Evolutionary conservation across 2,329 filamentous ascomycete species (phyloP).

Genomic region (Botrytis byssoidea): DNA sequence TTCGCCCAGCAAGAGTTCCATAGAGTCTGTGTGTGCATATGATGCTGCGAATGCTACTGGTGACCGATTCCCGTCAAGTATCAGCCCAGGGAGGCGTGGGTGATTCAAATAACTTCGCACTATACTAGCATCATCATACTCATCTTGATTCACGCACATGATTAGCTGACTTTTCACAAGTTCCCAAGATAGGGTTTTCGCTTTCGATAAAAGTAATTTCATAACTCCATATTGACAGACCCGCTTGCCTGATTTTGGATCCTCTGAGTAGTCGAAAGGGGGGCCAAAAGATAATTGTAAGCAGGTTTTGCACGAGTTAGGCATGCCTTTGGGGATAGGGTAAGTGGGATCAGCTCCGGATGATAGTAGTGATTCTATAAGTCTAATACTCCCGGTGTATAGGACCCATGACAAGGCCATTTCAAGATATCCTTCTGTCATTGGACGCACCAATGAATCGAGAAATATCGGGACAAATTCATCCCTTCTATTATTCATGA

Average conservation of each 20-base stretch:
- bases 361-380: not conserved
- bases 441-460: not conserved
- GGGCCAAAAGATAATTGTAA: not conserved
- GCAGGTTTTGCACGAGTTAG: not conserved
- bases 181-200: not conserved
- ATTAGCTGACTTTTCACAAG: not conserved
- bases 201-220: not conserved
- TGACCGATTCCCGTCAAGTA: not conserved
- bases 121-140: not conserved
- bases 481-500: not conserved
- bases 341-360: not conserved
- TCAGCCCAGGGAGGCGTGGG: not conserved
- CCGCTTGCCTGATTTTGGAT: not conserved
- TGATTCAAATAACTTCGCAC: not conserved
- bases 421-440: not conserved
- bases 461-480: not conserved
- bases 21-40: not conserved
- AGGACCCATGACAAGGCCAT: not conserved
- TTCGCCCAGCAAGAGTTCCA: not conserved
- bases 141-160: fast-evolving
- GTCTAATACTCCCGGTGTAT: not conserved
- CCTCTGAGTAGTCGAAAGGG: not conserved
- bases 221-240: not conserved
- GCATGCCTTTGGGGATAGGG: not conserved
- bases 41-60: not conserved